A percentile compares a stretch with the other conserved stretches of the same genome.
Evolutionary conservation across 176 grass and related monocot species (phyloP).

Genomic region (Carex scoparia): DNA sequence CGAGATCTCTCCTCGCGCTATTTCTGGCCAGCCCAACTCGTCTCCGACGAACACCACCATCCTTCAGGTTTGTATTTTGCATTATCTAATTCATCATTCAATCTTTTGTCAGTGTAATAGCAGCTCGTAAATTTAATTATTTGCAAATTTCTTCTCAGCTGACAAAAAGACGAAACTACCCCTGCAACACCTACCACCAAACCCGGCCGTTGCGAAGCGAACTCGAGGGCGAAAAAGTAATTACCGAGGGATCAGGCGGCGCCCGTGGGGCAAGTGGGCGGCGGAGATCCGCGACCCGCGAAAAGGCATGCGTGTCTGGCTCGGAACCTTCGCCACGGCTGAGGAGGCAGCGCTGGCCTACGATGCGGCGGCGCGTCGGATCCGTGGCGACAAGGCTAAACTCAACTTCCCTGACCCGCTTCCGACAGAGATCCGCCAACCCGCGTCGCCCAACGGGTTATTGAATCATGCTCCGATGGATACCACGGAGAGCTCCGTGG

Average conservation of each 20-base stretch:
- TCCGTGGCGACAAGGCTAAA: slow-evolving; percentile 23
- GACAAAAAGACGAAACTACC: not conserved
- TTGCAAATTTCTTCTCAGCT: not conserved
- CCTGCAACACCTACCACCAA: not conserved
- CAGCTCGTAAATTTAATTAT: not conserved
- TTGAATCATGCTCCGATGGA: not conserved
- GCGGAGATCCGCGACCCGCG: slow-evolving; percentile 19
- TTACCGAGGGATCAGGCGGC: slow-evolving; percentile 9
- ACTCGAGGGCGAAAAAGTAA: slow-evolving; percentile 7
- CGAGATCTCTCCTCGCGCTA: too few species aligned
- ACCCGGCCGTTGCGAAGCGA: not conserved
- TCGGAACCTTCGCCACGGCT: slow-evolving; percentile 6
- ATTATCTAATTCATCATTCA: too few species aligned
- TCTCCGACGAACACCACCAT: too few species aligned
- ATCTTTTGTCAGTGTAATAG: too few species aligned
- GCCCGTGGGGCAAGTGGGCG: slow-evolving; percentile 24
- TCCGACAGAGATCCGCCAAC: not conserved
- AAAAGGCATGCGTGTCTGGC: slow-evolving; percentile 28
- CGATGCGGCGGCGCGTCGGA: not conserved
- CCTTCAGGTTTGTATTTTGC: too few species aligned
- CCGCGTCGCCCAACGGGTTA: not conserved
- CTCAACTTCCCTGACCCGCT: slow-evolving; percentile 13
- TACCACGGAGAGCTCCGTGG: not conserved
- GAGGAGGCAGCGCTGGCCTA: slow-evolving; percentile 15
- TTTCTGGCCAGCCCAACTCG: too few species aligned